Evolutionary conservation across 192 early-diverging fungal species (phyloP), one percentile per base, ranked within the genome.

Genomic region (Linnemannia zychae): DNA sequence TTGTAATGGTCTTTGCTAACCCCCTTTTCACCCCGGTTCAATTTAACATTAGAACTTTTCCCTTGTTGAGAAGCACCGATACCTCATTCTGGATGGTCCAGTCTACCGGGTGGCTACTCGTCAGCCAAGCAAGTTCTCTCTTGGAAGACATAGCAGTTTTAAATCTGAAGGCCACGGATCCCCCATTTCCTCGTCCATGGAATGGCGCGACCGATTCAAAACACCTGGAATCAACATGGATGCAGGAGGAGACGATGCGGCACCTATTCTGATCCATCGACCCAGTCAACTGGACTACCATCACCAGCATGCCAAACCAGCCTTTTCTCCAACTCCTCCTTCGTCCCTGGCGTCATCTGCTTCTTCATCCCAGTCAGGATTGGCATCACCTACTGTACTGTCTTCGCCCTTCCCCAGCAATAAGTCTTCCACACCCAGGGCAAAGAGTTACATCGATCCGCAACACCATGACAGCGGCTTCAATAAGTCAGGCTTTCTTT

Each of bases 71-170:
- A 74, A 49, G n/a, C 83, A 85, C 66, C 83, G 83, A 1, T 85
- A 85, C 28, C 22, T 85, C 44, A 79, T 85, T 48, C 65, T 85
- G 44, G 83, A 85, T 72, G 83, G 83, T 2, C 83, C 83, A n/a
- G 77, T 85, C 4, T 78, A 79, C 57, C 72, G 83, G 12, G 72
- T 85, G 37, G 52, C 83, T 0, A 47, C 78, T 0, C 77, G 83
- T 0, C 83, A 85, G 50, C 73, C 83, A 18, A 79, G 63, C 50
- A 75, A 73, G 67, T 40, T 70, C 48, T 16, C 20, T 1, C 34
- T 69, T 20, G 47, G 73, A 7, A 85, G 65, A 47, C 68, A 67
- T 17, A 67, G 73, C 5, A 38, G 15, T 20, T 9, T n/a, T 52
- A 76, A 72, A 46, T 78, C 77, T 2, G 77, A 85, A 7, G 71